Evolutionary conservation across 192 early-diverging fungal genomes (phyloP), one percentile per base, ranked within the genome.

Genomic region (Chytriomyces confervae): DNA sequence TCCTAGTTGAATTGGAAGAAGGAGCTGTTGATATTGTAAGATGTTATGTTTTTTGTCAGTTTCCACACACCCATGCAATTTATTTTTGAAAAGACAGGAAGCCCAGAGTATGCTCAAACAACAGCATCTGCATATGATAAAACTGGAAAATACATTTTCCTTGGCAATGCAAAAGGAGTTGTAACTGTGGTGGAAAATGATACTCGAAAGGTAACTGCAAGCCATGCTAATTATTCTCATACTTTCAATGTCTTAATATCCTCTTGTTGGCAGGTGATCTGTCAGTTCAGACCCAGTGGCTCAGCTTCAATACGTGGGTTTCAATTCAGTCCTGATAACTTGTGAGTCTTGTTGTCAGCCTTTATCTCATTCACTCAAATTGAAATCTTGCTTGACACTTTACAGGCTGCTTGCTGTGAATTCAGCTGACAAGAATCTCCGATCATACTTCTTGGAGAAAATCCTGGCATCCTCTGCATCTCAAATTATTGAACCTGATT

Each of bases 341-440:
- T 83, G 93, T 93, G 84, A 44, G 86, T 70, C 23, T 62, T 36
- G 20, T 43, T n/a, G n/a, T n/a, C 57, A n/a, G 16, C 10, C 48
- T 66, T 10, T 57, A 6, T 69, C 46, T 62, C 7, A 7, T n/a
- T 29, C 10, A 9, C 1, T 11, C 27, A 64, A 64, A 45, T 11
- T 64, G 10, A 72, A 16, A 20, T 2, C 4, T 47, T 13, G 9
- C 72, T 13, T 76, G 62, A 78, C 13, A 77, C 3, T 36, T 36
- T 36, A 48, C 80, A 87, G 92, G 62, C 91, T 95, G 62, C 84
- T 97, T 48, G 84, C 95, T 5, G 83, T 96, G 27, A 96, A 94
- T 82, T 88, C 92, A 3, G 68, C 77, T 0, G 77, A 79, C 61
- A 72, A 72, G 61, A 68, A 27, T 9, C 66, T 77, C 23, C 65